These are phyloP conservation scores for Penicillium brevicompactum DNA, from an alignment of 2,329 filamentous ascomycete species.

Conservation along the genomic window DNA sequence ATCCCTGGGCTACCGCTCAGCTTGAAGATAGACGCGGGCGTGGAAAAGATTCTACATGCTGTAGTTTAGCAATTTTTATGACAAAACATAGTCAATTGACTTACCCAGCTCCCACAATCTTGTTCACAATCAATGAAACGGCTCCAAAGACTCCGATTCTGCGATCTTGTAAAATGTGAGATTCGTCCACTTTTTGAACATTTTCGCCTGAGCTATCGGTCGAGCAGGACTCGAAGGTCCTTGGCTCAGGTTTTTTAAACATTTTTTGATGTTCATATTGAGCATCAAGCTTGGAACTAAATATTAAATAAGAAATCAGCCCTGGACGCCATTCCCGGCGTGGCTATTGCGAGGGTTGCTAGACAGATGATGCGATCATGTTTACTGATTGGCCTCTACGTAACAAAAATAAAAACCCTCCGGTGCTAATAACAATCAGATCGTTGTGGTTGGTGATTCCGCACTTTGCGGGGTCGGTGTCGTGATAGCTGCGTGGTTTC, in stretches of 20 bases:
- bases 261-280: background rate
- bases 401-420: background rate
- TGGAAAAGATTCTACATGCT: constrained; percentile 48
- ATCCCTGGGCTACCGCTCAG: constrained; percentile 59
- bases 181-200: constrained; percentile 11
- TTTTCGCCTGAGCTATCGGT: constrained; percentile 1
- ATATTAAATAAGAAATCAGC: background rate
- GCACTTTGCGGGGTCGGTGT: constrained; percentile 11
- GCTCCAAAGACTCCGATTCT: constrained; percentile 22
- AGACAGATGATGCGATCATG: background rate
- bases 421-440: background rate
- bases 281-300: background rate
- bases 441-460: background rate
- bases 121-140: constrained; percentile 24
- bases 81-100: background rate
- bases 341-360: background rate
- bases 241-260: background rate
- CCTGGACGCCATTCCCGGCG: background rate
- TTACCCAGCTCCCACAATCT: constrained; percentile 25
- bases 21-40: constrained; percentile 59
- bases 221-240: background rate
- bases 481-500: constrained; percentile 1
- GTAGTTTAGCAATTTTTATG: background rate
- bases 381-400: background rate
- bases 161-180: constrained; percentile 22